Base-by-base conservation (phyloP, 495 filamentous ascomycete species). In the Aspergillus mulundensis region DNA sequence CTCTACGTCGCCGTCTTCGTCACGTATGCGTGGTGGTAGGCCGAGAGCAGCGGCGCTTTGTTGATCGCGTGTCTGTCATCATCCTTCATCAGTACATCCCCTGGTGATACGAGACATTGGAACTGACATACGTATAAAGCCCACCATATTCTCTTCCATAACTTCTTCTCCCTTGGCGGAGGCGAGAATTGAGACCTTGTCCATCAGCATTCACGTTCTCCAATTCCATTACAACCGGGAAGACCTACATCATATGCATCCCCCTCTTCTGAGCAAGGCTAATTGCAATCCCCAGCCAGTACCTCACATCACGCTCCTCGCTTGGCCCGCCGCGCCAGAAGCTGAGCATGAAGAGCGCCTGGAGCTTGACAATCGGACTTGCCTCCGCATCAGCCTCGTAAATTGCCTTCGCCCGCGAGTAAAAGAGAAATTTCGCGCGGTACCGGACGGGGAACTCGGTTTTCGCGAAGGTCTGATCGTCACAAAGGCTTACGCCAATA, bases 61-160 rank as follows among this genome's bases (percentile, higher is more conserved):
- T 51, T 75, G 72, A 30, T 75, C 72, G 18, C 72, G 67, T 8
- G 73, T 66, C 70, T 75, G 24, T 8, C 6, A 15, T 30, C 10
- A 30, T 0, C 10, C 19, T 5, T 49, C 36, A 56, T 15, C n/a
- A 7, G 28, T 16, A 16, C 25, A 46, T 5, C 7, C 14, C 7
- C 10, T 16, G 15, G 16, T 18, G 19, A 28, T 4, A 28, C 3
- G 25, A 4, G 8, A 28, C 14, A 24, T 15, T 14, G 16, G 32
- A 30, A n/a, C 5, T 7, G 12, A 58, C 65, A 42, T 57, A 77
- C 74, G 62, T 77, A 79, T 44, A 77, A 50, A 56, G 74, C 71
- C 76, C 76, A 79, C 74, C 75, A 79, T 10, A 79, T 76, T 19
- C 75, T 50, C 52, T 77, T 77, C 61, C 75, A 68, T 4, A 79